phyloP scores from a whole-genome alignment of 192 early-diverging fungal species.

The Linnemannia exigua region DNA sequence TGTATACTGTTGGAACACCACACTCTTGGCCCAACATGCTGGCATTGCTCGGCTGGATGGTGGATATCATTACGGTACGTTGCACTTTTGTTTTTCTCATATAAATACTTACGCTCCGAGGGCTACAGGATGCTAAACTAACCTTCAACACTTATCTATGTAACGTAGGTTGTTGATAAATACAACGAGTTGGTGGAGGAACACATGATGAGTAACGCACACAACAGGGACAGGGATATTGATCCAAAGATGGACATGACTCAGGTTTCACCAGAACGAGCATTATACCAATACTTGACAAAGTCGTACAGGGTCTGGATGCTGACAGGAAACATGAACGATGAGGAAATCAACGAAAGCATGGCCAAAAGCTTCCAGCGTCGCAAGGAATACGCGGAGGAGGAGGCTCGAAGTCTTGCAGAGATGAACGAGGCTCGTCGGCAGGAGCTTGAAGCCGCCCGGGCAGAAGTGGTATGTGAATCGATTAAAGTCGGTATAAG shows the following conservation, averaged over 20 bases:
- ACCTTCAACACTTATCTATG: not conserved
- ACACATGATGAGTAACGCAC: not conserved
- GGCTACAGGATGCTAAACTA: not conserved
- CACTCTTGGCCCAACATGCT: slow-evolving; percentile 79
- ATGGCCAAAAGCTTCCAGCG: slow-evolving; percentile 62
- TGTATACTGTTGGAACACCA: slow-evolving; percentile 71
- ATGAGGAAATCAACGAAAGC: slow-evolving; percentile 64
- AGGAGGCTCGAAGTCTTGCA: slow-evolving; percentile 57
- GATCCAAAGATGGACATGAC: slow-evolving; percentile 49
- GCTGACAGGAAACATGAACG: slow-evolving; percentile 65
- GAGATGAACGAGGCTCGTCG: slow-evolving; percentile 55
- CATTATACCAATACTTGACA: slow-evolving; percentile 70
- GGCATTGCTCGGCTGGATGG: slow-evolving; percentile 79
- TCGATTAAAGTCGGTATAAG: not conserved
- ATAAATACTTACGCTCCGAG: too few relatives aligned
- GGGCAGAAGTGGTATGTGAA: slow-evolving; percentile 52
- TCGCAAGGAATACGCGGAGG: slow-evolving; percentile 61
- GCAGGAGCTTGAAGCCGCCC: slow-evolving; percentile 55
- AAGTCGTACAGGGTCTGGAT: slow-evolving; percentile 69
- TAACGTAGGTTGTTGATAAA: slow-evolving; percentile 41
- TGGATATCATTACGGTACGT: slow-evolving; percentile 72
- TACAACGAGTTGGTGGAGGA: slow-evolving; percentile 23
- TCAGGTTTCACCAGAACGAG: slow-evolving; percentile 59
- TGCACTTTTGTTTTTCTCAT: not conserved
- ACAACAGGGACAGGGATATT: slow-evolving; percentile 24